Percentiles rank a stretch among this genome's conserved stretches.
These are phyloP conservation scores for Trichophyton schoenleinii DNA, from an alignment of 2,329 filamentous ascomycete species.

Conservation along the genomic window DNA sequence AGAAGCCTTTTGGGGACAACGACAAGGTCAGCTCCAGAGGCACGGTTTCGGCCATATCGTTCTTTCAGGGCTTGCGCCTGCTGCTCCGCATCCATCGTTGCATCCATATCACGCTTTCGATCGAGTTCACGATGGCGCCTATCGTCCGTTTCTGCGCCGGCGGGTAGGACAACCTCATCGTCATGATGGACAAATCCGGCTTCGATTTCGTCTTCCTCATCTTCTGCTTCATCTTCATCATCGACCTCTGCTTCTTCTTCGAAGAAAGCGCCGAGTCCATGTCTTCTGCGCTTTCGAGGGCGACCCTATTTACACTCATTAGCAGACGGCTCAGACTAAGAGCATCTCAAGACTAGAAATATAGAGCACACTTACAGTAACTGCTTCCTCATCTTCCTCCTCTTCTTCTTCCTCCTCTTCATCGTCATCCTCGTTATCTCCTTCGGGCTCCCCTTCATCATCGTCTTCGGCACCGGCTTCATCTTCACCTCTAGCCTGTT, in stretches of 20 bases:
- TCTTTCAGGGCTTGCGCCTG: conserved; percentile 77
- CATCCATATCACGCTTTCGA: conserved; percentile 73
- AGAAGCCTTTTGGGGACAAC: conserved; percentile 75
- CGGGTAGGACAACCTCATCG: conserved; percentile 64
- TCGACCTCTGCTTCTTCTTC: conserved; percentile 98
- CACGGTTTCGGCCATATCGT: conserved; percentile 70
- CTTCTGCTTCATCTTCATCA: conserved; percentile 74
- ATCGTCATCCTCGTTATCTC: conserved; percentile 31
- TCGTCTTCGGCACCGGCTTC: conserved; percentile 30
- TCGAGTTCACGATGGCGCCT: conserved; percentile 88
- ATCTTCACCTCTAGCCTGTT: conserved; percentile 15
- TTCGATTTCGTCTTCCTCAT: conserved; percentile 77
- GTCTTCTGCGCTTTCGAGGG: conserved; percentile 66
- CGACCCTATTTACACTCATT: conserved; percentile 39
- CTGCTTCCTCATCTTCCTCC: conserved; percentile 49
- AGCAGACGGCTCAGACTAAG: conserved; percentile 6
- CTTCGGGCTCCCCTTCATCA: conserved; percentile 41
- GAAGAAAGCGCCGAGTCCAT: conserved; percentile 73
- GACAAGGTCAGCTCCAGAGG: conserved; percentile 55
- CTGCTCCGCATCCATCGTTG: conserved; percentile 84
- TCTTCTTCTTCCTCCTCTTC: conserved; percentile 38
- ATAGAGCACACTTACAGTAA: conserved; percentile 30
- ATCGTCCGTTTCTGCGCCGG: conserved; percentile 72
- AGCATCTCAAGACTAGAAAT: neutral
- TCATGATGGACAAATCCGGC: conserved; percentile 85